phyloP scores from a whole-genome alignment of 2,329 filamentous ascomycete species.

The Apiospora koreana region DNA sequence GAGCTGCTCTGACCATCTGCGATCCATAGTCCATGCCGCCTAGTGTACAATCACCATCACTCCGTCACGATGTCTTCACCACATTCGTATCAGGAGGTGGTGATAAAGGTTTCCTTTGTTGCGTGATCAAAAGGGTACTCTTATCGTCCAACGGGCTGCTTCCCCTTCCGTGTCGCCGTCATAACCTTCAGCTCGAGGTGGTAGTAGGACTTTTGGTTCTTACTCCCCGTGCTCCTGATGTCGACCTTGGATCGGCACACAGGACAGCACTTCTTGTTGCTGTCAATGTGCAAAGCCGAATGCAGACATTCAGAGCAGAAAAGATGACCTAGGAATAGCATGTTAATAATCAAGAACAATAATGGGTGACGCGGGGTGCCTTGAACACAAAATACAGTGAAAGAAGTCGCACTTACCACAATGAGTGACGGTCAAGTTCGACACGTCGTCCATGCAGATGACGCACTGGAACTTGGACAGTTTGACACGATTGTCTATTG shows the following conservation, averaged over 20 bases:
- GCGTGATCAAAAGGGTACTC: not conserved
- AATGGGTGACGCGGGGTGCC: not conserved
- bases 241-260: slow-evolving; percentile 65
- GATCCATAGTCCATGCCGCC: not conserved
- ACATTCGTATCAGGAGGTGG: not conserved
- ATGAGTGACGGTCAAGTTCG: slow-evolving; percentile 61
- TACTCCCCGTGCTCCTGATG: slow-evolving; percentile 41
- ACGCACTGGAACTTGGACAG: slow-evolving; percentile 63
- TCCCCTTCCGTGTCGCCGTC: slow-evolving; percentile 56
- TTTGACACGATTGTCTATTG: slow-evolving; percentile 51
- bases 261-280: slow-evolving; percentile 59
- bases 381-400: not conserved
- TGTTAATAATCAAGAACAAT: slow-evolving; percentile 17
- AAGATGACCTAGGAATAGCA: slow-evolving; percentile 53
- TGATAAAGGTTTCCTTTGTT: not conserved
- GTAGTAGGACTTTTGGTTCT: slow-evolving; percentile 52
- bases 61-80: slow-evolving; percentile 6
- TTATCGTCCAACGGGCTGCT: slow-evolving; percentile 32
- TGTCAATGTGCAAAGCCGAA: slow-evolving; percentile 58
- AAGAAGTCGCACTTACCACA: slow-evolving; percentile 54
- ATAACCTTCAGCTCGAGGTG: slow-evolving; percentile 64
- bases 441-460: slow-evolving; percentile 67
- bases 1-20: not conserved
- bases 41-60: not conserved
- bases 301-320: slow-evolving; percentile 66